phyloP scores from a whole-genome alignment of 2,329 filamentous ascomycete species.

The Fusarium secorum region DNA sequence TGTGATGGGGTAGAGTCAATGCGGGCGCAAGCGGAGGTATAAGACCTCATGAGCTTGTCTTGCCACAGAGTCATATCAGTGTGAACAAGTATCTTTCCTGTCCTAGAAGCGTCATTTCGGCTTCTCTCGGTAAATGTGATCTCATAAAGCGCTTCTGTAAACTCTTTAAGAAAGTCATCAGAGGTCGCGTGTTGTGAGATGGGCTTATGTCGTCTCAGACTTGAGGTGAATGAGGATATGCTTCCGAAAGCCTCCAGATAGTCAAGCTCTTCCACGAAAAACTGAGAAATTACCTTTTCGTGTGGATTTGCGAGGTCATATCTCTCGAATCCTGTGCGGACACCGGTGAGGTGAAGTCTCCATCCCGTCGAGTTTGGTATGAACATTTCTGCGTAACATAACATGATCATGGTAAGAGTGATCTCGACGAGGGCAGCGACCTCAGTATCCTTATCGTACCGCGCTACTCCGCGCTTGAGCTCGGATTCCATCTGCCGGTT shows the following conservation, averaged over 20 bases:
- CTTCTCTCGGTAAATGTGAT: not conserved
- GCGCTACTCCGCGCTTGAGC: not conserved
- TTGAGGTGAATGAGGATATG: not conserved
- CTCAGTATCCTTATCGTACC: not conserved
- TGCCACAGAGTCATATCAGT: not conserved
- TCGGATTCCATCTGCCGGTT: not conserved
- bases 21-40: not conserved
- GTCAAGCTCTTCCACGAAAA: not conserved
- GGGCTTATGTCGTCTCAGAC: not conserved
- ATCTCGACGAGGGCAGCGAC: not conserved
- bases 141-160: not conserved
- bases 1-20: not conserved
- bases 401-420: not conserved
- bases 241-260: not conserved
- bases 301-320: not conserved
- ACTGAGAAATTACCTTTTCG: not conserved
- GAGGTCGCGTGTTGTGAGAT: not conserved
- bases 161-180: not conserved
- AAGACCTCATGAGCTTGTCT: not conserved
- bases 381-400: conserved; percentile 3
- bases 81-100: not conserved
- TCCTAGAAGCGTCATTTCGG: not conserved
- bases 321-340: not conserved
- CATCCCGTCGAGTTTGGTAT: not conserved
- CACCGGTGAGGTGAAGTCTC: not conserved